A percentile compares a stretch with the other conserved stretches of the same genome.
Evolutionary conservation across 306 rosid genomes (phyloP).

Genomic region (Prunus campanulata): DNA sequence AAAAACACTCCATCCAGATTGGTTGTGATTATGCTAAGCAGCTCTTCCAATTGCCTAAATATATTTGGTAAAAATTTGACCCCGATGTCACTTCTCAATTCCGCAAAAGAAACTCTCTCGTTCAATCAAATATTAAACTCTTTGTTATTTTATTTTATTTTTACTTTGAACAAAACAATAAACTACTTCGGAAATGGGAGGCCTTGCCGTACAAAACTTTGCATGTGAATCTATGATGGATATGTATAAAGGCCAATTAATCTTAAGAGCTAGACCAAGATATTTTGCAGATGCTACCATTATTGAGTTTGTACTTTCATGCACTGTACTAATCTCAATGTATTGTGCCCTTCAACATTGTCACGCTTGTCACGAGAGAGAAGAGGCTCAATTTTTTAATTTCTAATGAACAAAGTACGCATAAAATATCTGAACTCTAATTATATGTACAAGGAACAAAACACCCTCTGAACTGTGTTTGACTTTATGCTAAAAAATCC

Average conservation of each 20-base stretch:
- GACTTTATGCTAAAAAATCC: not conserved
- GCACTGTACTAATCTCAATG: not conserved
- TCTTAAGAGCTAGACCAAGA: not conserved
- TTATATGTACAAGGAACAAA: not conserved
- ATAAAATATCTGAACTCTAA: not conserved
- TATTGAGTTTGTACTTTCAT: not conserved
- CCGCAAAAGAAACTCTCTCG: not conserved
- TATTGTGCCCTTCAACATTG: not conserved
- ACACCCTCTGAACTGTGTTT: not conserved
- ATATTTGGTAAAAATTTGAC: not conserved
- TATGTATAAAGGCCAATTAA: not conserved
- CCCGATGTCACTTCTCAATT: not conserved
- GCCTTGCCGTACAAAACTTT: not conserved
- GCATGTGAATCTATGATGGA: not conserved
- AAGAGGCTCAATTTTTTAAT: not conserved
- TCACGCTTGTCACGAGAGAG: not conserved
- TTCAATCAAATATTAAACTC: not conserved
- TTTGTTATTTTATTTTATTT: not conserved
- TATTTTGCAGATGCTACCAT: not conserved
- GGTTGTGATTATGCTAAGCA: not conserved
- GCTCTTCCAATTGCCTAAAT: not conserved
- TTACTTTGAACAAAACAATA: not conserved
- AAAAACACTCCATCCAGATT: conserved; percentile 2
- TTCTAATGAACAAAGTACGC: not conserved
- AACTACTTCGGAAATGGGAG: not conserved